phyloP scores from a whole-genome alignment of 305 asterid species.

The Fraxinus ornus region DNA sequence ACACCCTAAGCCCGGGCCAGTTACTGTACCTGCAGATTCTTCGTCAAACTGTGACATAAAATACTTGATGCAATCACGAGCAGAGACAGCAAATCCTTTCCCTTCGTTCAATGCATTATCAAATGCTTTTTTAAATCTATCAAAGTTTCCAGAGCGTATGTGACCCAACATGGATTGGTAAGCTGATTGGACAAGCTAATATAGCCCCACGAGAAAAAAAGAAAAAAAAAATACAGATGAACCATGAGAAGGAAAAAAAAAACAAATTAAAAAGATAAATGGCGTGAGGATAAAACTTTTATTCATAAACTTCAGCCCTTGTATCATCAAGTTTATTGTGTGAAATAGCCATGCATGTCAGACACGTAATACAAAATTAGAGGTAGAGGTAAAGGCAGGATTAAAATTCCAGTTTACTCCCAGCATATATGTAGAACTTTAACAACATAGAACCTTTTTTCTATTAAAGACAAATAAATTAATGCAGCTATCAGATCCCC shows the following conservation, averaged over 20 bases:
- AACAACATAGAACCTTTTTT: neutral
- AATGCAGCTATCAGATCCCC: neutral
- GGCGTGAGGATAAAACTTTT: neutral
- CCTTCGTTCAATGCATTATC: constrained; percentile 70
- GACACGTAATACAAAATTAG: neutral
- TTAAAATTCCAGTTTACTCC: neutral
- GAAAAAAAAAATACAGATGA: neutral
- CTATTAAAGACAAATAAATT: neutral
- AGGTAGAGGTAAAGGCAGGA: neutral
- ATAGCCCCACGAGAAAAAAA: constrained; percentile 16
- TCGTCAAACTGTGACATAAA: constrained; percentile 55
- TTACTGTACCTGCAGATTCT: constrained; percentile 65
- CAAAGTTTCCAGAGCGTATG: constrained; percentile 73
- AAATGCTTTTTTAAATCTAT: constrained; percentile 72
- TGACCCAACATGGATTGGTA: constrained; percentile 89
- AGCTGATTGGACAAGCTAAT: constrained; percentile 94
- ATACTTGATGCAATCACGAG: constrained; percentile 60
- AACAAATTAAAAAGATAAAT: neutral
- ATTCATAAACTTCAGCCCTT: neutral
- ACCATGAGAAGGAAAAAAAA: neutral
- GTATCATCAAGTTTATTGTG: neutral
- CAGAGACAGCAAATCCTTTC: constrained; percentile 79
- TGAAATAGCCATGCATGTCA: neutral
- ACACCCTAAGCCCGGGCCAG: constrained; percentile 1
- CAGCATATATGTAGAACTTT: neutral